Base-by-base conservation (phyloP, 768 basidiomycete genomes). In the Cyclocybe cylindracea region DNA sequence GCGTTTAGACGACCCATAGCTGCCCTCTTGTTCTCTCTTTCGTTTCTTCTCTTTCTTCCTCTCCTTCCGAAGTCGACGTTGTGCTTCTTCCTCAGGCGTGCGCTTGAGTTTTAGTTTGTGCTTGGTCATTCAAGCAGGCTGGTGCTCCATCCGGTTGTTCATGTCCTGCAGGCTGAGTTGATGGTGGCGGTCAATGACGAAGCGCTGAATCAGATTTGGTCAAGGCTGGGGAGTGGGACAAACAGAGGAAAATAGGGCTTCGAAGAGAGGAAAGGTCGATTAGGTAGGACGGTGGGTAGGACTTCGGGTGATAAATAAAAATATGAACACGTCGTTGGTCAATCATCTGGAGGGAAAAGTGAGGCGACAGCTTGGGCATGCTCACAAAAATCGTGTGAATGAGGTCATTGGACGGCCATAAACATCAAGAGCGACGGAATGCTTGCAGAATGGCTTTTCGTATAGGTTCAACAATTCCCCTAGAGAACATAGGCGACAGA, bases 401-500 rank as follows among this genome's bases (percentile, higher is more conserved):
- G 39, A 60, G 47, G 45, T 44, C 24, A 48, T 48, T 43, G n/a
- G 13, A 24, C n/a, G 44, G 33, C 3, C 8, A 34, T 39, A 29
- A 16, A 39, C 29, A 54, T 44, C 37, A 38, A 19, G n/a, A 50
- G 9, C 64, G 64, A 40, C 70, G 67, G 39, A 76, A 76, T 11
- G 66, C 35, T 24, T 60, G 63, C 7, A 69, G 54, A 14, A 77
- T 41, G 2, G 59, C 54, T 50, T 65, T 71, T 41, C 82, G 73
- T 38, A 86, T 62, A 7, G 91, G 90, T 41, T 87, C 84, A 7
- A 91, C 61, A n/a, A 86, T 58, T 3, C 72, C 51, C 51, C 89
- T 74, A 4, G 89, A 87, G 65, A 93, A 89, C 29, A 77, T 74
- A 8, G 91, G 91, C 1, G 89, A 75, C 2, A 88, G 69, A 65